phyloP scores from a whole-genome alignment of 441 rosid species.

The Macaranga tanarius region DNA sequence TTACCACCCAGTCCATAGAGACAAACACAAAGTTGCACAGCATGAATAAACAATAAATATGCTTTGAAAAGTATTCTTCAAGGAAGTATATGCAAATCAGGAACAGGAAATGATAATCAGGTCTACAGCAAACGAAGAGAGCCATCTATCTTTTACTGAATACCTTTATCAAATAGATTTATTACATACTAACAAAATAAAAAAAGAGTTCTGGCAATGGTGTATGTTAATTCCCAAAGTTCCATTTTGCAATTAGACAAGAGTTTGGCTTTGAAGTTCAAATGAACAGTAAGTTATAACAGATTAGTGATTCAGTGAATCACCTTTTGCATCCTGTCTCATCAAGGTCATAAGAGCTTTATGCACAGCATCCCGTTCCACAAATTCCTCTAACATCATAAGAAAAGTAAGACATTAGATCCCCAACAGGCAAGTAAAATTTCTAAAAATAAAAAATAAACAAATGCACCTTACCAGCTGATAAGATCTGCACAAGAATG shows the following conservation, averaged over 20 bases:
- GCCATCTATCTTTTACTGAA: too few relatives aligned
- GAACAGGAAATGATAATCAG: neutral
- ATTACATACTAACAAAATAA: neutral
- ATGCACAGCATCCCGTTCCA: constrained; percentile 96
- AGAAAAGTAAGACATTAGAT: neutral
- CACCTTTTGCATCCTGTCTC: constrained; percentile 98
- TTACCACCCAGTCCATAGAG: neutral
- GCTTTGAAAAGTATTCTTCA: too few relatives aligned
- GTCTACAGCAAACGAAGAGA: too few relatives aligned
- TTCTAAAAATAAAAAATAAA: neutral
- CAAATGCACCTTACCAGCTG: constrained; percentile 48
- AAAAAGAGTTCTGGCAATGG: neutral
- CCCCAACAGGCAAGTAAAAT: neutral
- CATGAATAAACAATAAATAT: neutral
- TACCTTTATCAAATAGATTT: neutral
- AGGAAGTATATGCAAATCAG: neutral
- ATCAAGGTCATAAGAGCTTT: constrained; percentile 90
- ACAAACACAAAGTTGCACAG: neutral
- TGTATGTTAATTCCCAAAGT: neutral
- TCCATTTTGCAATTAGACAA: neutral
- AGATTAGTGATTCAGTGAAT: constrained; percentile 17
- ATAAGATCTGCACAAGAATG: constrained; percentile 79
- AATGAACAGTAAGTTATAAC: neutral
- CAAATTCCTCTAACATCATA: constrained; percentile 67
- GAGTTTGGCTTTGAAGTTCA: neutral